phyloP scores from a whole-genome alignment of 805 yeast genomes.

The Jamesozyma jinghongensis region DNA sequence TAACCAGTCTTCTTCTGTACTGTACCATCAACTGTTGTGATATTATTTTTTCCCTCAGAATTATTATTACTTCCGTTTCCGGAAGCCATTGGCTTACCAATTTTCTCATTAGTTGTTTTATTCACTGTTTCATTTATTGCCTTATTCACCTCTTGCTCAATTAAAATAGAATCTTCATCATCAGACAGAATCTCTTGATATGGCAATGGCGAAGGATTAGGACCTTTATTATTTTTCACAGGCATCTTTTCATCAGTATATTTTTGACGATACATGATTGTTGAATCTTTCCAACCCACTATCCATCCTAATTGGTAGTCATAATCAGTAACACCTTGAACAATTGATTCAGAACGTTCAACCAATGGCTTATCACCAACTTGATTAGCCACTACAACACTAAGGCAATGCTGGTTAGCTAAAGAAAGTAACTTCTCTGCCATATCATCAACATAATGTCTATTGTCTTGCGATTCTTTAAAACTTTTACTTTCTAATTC shows the following conservation, averaged over 20 bases:
- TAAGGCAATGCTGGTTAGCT: slow-evolving; percentile 41
- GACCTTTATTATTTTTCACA: neutral
- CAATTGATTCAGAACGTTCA: slow-evolving; percentile 9
- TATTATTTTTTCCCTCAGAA: neutral
- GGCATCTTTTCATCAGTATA: neutral
- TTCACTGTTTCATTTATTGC: slow-evolving; percentile 1
- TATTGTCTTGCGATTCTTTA: slow-evolving; percentile 33
- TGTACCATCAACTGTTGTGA: neutral
- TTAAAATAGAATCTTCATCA: slow-evolving; percentile 22
- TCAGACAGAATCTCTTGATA: slow-evolving; percentile 18
- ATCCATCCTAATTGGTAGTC: slow-evolving; percentile 66
- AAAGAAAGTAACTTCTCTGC: slow-evolving; percentile 41
- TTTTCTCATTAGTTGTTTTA: neutral
- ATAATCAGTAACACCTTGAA: slow-evolving; percentile 28
- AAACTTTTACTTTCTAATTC: slow-evolving; percentile 39
- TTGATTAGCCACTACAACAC: slow-evolving; percentile 71
- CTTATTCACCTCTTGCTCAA: slow-evolving; percentile 15
- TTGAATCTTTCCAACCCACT: slow-evolving; percentile 60
- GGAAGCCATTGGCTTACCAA: neutral
- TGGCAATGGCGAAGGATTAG: neutral
- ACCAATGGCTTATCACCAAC: slow-evolving; percentile 48
- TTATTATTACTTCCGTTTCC: neutral
- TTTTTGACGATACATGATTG: slow-evolving; percentile 28
- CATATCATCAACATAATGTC: slow-evolving; percentile 35
- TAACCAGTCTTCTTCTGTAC: too few species aligned